These are phyloP conservation scores for Lipomyces lipofer DNA, from an alignment of 805 yeast genomes.

Conservation along the genomic window DNA sequence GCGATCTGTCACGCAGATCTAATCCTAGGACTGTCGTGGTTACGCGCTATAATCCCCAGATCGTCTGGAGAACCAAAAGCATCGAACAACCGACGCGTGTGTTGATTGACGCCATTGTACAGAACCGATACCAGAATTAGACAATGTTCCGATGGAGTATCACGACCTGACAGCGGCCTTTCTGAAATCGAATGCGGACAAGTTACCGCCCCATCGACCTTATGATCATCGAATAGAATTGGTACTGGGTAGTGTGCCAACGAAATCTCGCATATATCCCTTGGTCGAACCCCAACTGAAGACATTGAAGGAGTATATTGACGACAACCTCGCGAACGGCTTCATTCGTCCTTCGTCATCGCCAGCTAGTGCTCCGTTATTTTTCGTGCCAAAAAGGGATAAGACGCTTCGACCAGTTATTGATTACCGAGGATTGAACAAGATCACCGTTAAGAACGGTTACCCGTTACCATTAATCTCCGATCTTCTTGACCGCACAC, in stretches of 20 bases:
- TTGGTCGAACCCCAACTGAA: background rate
- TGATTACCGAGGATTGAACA: slow-evolving; percentile 11
- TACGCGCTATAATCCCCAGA: background rate
- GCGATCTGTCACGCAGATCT: no score
- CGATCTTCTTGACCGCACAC: background rate
- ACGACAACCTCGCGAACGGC: background rate
- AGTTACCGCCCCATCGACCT: background rate
- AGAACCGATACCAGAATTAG: background rate
- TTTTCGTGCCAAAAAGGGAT: slow-evolving; percentile 31
- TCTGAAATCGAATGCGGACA: background rate
- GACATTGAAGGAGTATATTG: background rate
- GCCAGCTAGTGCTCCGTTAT: slow-evolving; percentile 8
- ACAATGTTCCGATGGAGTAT: background rate
- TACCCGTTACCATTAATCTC: slow-evolving; percentile 7
- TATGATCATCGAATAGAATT: background rate
- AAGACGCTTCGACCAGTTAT: slow-evolving; percentile 24
- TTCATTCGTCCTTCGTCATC: background rate
- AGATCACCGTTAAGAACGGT: slow-evolving; percentile 2
- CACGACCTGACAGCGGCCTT: background rate
- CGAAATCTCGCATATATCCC: background rate
- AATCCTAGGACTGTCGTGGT: background rate
- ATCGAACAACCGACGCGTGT: background rate
- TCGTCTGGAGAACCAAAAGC: background rate
- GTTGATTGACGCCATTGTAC: background rate
- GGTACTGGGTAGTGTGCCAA: background rate